Percentiles rank a stretch among this genome's conserved stretches.
Evolutionary conservation across 179 eudicot genomes (phyloP).

Genomic region (Carnegiea gigantea): DNA sequence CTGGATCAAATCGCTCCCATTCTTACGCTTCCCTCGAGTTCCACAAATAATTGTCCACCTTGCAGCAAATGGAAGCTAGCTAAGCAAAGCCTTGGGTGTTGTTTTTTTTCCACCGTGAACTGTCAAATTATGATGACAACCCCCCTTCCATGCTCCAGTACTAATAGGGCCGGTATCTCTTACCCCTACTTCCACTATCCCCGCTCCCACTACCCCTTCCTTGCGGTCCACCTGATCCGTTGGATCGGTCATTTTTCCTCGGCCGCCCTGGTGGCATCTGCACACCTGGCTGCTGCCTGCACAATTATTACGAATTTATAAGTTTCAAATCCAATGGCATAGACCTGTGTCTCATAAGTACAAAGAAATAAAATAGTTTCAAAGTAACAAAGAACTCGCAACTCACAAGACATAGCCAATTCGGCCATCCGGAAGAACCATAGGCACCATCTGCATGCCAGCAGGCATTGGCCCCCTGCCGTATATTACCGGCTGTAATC

Average conservation of each 20-base stretch:
- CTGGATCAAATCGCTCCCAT: not conserved
- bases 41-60: conserved; percentile 2
- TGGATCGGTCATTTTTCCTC: conserved; percentile 72
- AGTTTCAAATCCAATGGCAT: not conserved
- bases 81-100: conserved; percentile 2
- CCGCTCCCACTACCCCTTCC: conserved; percentile 55
- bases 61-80: conserved; percentile 16
- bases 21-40: not conserved
- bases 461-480: conserved; percentile 97
- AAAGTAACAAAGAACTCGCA: not conserved
- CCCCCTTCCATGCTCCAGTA: not conserved
- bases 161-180: conserved; percentile 79
- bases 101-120: not conserved
- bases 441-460: conserved; percentile 99
- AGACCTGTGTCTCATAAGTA: not conserved
- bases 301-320: conserved; percentile 8
- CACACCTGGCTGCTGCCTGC: conserved; percentile 85
- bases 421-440: conserved; percentile 97
- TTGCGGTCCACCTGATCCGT: conserved; percentile 56
- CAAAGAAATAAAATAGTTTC: not conserved
- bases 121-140: not conserved
- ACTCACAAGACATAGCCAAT: conserved; percentile 98
- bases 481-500: conserved; percentile 77
- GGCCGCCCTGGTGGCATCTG: conserved; percentile 60
- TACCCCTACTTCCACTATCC: conserved; percentile 49